Conservation (phyloP, 805 yeast species). For the Metschnikowia matae region DNA sequence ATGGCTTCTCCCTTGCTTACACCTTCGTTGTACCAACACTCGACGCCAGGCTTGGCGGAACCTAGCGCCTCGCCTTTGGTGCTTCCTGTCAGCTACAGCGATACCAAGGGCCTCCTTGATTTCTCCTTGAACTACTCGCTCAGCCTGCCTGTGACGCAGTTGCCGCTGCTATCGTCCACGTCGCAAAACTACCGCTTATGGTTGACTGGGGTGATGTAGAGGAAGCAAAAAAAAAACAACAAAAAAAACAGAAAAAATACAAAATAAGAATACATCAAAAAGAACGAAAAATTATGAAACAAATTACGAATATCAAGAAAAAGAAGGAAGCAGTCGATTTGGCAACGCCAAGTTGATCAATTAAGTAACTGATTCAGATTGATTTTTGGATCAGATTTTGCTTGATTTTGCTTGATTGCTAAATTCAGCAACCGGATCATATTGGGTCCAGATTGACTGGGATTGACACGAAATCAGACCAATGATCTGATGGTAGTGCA, state of each 20-base stretch:
- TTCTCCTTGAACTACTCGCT: conserved; percentile 35
- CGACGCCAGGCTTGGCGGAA: conserved; percentile 13
- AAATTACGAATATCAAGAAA: background rate
- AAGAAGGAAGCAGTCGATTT: background rate
- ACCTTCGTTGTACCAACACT: conserved; percentile 30
- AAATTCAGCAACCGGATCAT: no score
- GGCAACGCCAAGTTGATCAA: no score
- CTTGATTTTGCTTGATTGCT: no score
- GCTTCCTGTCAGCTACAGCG: conserved; percentile 16
- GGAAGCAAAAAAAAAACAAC: background rate
- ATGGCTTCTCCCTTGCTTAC: conserved; percentile 38
- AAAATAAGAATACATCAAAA: background rate
- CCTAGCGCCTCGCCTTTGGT: conserved; percentile 23
- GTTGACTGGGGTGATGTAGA: conserved; percentile 27
- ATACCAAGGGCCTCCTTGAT: conserved; percentile 22
- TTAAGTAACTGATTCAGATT: no score
- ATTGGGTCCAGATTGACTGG: no score
- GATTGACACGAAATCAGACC: no score
- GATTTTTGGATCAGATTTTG: no score
- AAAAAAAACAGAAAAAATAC: background rate
- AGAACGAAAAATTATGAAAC: background rate
- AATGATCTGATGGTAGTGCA: background rate
- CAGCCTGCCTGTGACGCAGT: conserved; percentile 12
- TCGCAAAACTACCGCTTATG: conserved; percentile 38
- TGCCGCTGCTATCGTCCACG: conserved; percentile 22